phyloP scores from a whole-genome alignment of 2,329 filamentous ascomycete genomes.

The Epichloe baconii region DNA sequence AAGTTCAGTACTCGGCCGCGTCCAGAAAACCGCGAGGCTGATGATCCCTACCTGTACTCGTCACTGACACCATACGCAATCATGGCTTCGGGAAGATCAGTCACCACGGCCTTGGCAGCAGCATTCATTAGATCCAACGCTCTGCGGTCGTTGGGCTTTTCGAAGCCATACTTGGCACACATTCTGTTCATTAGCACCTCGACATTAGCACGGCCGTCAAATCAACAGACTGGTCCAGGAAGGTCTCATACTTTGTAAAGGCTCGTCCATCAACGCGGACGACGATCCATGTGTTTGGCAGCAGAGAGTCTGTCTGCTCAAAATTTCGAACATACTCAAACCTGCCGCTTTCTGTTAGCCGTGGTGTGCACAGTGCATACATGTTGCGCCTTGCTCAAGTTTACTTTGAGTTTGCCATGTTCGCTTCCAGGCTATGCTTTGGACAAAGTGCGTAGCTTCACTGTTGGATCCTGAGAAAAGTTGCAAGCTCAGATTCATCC shows the following conservation, averaged over 20 bases:
- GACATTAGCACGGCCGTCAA: constrained; percentile 3
- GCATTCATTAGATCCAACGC: constrained; percentile 91
- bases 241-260: constrained; percentile 67
- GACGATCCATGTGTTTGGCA: constrained; percentile 92
- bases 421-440: constrained; percentile 3
- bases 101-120: constrained; percentile 73
- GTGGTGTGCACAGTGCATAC: neutral
- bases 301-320: constrained; percentile 65
- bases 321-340: constrained; percentile 91
- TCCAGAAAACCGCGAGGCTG: neutral
- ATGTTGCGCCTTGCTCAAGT: constrained; percentile 5
- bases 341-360: constrained; percentile 29
- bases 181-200: constrained; percentile 38
- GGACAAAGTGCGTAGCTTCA: neutral
- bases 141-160: constrained; percentile 82
- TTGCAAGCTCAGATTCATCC: neutral
- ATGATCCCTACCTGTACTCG: constrained; percentile 58
- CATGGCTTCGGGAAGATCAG: constrained; percentile 70
- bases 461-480: too few relatives aligned
- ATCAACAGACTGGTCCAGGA: too few relatives aligned
- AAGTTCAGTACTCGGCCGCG: constrained; percentile 5
- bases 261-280: constrained; percentile 87
- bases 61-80: constrained; percentile 91
- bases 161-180: constrained; percentile 69
- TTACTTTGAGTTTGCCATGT: constrained; percentile 45